Evolutionary conservation across 306 rosid species (phyloP).

Genomic region (Cajanus cajan): DNA sequence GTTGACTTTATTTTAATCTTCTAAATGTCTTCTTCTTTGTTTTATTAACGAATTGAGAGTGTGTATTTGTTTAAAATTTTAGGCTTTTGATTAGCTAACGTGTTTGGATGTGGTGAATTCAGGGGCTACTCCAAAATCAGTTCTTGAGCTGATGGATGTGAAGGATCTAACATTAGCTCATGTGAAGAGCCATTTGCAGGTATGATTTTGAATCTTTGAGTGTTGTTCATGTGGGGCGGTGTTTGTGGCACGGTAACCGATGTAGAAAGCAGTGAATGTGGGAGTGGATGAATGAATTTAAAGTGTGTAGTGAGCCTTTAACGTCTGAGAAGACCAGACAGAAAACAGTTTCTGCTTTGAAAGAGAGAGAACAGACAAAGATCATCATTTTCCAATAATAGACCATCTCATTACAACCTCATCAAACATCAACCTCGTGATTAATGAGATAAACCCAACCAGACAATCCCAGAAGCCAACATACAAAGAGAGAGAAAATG

Average conservation of each 20-base stretch:
- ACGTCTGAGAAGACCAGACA: conserved; percentile 52
- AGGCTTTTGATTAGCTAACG: neutral
- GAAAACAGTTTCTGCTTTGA: conserved; percentile 36
- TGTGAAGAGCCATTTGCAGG: conserved; percentile 98
- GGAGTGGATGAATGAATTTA: conserved; percentile 39
- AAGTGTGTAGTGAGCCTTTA: conserved; percentile 36
- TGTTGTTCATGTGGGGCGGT: conserved; percentile 29
- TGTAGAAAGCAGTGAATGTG: conserved; percentile 39
- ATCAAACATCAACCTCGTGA: conserved; percentile 73
- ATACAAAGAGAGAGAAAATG: neutral
- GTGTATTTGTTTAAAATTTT: neutral
- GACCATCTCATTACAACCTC: conserved; percentile 41
- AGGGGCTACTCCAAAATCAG: conserved; percentile 97
- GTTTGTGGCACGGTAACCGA: conserved; percentile 55
- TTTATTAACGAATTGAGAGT: neutral
- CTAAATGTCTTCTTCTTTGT: neutral
- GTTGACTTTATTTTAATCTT: neutral
- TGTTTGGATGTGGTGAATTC: conserved; percentile 31
- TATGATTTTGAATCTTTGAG: conserved; percentile 17
- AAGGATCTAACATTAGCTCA: conserved; percentile 96
- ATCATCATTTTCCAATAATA: conserved; percentile 78
- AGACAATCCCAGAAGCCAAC: conserved; percentile 38
- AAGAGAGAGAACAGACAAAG: conserved; percentile 47
- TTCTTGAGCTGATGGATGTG: conserved; percentile 96
- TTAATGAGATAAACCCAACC: conserved; percentile 51